Base-by-base conservation (phyloP, 495 filamentous ascomycete genomes). In the Barbatosphaeria neglecta region DNA sequence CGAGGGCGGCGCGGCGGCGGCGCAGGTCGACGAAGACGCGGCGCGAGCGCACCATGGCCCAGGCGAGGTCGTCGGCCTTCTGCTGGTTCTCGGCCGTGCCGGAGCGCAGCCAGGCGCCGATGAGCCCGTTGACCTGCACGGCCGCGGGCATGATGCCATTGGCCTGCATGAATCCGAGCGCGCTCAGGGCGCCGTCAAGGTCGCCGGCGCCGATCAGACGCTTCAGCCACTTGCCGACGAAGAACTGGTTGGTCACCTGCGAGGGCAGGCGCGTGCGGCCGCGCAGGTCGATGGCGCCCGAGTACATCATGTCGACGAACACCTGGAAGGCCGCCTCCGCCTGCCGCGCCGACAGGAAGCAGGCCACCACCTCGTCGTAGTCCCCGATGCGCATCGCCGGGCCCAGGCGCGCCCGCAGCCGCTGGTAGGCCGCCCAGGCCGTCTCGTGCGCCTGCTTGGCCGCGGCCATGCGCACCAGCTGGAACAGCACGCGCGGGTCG, bases 251-350 rank as follows among this genome's bases (percentile, higher is more conserved):
- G 43, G 82, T 77, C 42, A 84, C 77, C 22, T 64, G 65, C 8
- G 74, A 65, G 6, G 85, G 83, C 17, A 87, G 55, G 35, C 52
- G 54, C 53, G 70, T 55, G 65, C 65, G 58, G 18, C 60, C 61
- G 20, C 53, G 53, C 22, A 68, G 50, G 41, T 73, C 63, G 41
- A 73, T 42, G 19, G 72, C 61, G 1, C 74, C 74, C 0, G 75
- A 78, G 37, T 84, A 77, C 83, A 89, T 87, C 84, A 89, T 86
- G 58, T 90, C 86, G 44, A 82, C 84, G 66, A 90, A 90, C 1
- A 81, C 76, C 38, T 80, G 77, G 45, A 88, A 69, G 1, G 80
- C 85, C 27, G 80, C 65, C 53, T 86, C 77, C 10, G 74, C 63
- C 39, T 72, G 61, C 41, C 76, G 73, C 7, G 74, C 68, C 5